Base-by-base conservation (phyloP, 106 monocot genomes). In the Iris macrosiphon region DNA sequence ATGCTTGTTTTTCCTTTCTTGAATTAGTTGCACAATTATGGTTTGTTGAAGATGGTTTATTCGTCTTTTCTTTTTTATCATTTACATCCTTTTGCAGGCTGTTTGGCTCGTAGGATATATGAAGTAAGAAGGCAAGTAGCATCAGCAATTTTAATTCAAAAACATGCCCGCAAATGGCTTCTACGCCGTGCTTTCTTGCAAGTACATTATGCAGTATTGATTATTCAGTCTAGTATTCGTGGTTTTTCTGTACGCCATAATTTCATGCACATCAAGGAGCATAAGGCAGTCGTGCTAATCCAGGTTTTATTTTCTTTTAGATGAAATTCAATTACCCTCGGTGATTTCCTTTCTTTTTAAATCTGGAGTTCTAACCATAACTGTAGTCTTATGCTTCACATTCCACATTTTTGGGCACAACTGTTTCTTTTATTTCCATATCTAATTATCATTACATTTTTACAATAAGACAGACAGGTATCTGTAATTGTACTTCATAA, bases 71-170 rank as follows among this genome's bases (percentile, higher is more conserved):
- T 50, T 18, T 30, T 7, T 11, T 28, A 12, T 21, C 31, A 59
- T 37, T 52, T 31, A 15, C 20, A 20, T 19, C 7, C 15, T 41
- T 63, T 20, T 72, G 19, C 49, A 95, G 94, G 94, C 11, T 79
- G 57, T 49, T 58, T 76, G 40, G 72, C 80, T 55, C 71, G 83
- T 57, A 45, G 47, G 31, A 29, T 80, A 26, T 90, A 60, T 75
- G 67, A 46, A 57, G 33, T 35, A 31, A 86, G 60, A 59, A 86
- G 80, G 64, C 62, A 63, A 67, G 59, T 27, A 25, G 74, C 64
- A 21, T 85, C 95, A 60, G 79, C 77, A 31, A 20, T 73, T 39
- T 7, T 59, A 7, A 89, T 96, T 69, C 95, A 96, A 60, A 88
- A 82, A 56, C 44, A 77, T 72, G 49, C 63, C 35, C 66, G 85